phyloP scores from a whole-genome alignment of 164 flowering plant species.

The Stephania cephalantha region DNA sequence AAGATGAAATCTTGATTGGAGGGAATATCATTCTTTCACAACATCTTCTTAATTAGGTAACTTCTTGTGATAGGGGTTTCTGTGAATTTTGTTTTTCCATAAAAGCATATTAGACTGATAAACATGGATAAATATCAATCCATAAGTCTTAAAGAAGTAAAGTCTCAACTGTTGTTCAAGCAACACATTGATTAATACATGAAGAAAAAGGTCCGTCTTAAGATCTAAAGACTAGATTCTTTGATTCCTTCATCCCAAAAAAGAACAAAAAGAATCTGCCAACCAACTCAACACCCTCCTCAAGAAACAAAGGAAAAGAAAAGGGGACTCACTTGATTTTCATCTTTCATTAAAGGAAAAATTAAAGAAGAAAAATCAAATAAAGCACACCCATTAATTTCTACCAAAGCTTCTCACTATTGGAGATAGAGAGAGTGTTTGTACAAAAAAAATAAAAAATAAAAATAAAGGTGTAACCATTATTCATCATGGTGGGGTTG shows the following conservation, averaged over 20 bases:
- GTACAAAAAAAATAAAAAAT: not conserved
- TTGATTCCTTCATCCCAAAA: slow-evolving; percentile 64
- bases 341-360: slow-evolving; percentile 36
- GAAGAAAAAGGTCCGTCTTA: slow-evolving; percentile 31
- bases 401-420: slow-evolving; percentile 28
- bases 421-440: not conserved
- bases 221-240: slow-evolving; percentile 65
- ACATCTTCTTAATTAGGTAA: too few relatives aligned
- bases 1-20: not conserved
- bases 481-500: slow-evolving; percentile 62
- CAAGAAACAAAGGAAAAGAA: slow-evolving; percentile 20
- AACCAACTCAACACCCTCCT: slow-evolving; percentile 36
- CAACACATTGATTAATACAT: slow-evolving; percentile 7
- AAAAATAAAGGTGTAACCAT: slow-evolving; percentile 46
- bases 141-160: not conserved
- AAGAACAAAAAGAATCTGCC: slow-evolving; percentile 72
- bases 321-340: slow-evolving; percentile 25
- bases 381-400: slow-evolving; percentile 34
- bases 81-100: not conserved
- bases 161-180: slow-evolving; percentile 11
- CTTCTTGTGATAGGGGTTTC: too few relatives aligned
- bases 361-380: slow-evolving; percentile 12
- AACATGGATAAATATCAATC: not conserved
- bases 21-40: too few relatives aligned
- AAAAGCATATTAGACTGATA: not conserved